A percentile compares a stretch with the other conserved stretches of the same genome.
Conservation (phyloP, 2,329 filamentous ascomycete species). For the Westerdykella ornata region DNA sequence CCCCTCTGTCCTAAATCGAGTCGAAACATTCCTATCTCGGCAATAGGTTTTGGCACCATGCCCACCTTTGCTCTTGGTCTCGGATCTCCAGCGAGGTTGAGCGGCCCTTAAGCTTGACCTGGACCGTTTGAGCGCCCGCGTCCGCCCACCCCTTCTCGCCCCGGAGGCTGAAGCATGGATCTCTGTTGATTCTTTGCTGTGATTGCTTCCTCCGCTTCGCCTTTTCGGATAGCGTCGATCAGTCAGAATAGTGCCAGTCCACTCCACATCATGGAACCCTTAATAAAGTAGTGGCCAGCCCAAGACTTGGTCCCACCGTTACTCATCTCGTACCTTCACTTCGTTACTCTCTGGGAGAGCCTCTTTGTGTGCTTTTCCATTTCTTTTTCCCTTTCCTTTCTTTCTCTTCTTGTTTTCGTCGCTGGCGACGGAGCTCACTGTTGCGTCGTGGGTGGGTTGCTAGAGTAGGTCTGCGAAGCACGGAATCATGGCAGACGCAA, state of each 20-base stretch:
- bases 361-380: constrained; percentile 8
- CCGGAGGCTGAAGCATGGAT: constrained; percentile 26
- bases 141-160: constrained; percentile 20
- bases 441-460: not conserved
- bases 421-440: constrained; percentile 28
- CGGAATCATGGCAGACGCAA: constrained; percentile 15
- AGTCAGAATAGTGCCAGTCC: constrained; percentile 23
- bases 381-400: constrained; percentile 12
- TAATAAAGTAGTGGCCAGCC: constrained; percentile 27
- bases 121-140: constrained; percentile 31
- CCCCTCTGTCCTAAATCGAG: no score
- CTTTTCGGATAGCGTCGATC: constrained; percentile 25
- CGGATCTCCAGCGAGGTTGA: no score
- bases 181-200: constrained; percentile 23
- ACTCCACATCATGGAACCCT: constrained; percentile 14
- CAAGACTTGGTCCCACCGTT: constrained; percentile 16
- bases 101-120: constrained; percentile 11
- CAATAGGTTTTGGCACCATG: no score
- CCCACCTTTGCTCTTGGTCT: no score
- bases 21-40: no score
- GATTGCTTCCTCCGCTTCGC: constrained; percentile 14
- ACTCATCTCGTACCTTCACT: constrained; percentile 11
- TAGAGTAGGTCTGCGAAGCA: no score
- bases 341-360: constrained; percentile 32
- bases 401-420: constrained; percentile 21